These are phyloP conservation scores for Penicillium crystallinum DNA, from an alignment of 495 filamentous ascomycete species.

Conservation along the genomic window DNA sequence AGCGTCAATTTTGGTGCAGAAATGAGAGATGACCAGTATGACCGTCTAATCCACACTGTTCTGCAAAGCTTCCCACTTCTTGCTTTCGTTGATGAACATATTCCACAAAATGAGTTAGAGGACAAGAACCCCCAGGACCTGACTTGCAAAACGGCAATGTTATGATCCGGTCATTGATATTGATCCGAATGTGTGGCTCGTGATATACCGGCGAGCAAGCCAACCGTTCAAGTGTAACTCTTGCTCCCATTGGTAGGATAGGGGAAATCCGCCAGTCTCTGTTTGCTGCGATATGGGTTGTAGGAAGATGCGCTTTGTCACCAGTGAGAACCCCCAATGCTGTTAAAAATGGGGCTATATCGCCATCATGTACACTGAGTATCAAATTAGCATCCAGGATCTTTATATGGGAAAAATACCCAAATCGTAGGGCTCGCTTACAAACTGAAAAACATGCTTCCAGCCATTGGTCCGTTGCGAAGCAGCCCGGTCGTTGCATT, in stretches of 20 bases:
- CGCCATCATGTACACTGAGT: conserved; percentile 53
- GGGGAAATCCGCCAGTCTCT: conserved; percentile 52
- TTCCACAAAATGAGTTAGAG: conserved; percentile 39
- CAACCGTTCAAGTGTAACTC: conserved; percentile 52
- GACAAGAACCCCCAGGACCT: conserved; percentile 51
- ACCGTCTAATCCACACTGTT: conserved; percentile 27
- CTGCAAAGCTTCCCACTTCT: conserved; percentile 29
- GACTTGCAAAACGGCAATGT: conserved; percentile 45
- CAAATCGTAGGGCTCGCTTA: conserved; percentile 21
- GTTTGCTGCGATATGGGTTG: conserved; percentile 32
- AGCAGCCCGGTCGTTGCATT: conserved; percentile 53
- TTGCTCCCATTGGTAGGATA: conserved; percentile 54
- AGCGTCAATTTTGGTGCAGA: conserved; percentile 18
- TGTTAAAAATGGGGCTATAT: conserved; percentile 52
- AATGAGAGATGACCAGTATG: conserved; percentile 27
- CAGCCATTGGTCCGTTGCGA: conserved; percentile 40
- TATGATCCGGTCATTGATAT: conserved; percentile 55
- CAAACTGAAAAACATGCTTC: conserved; percentile 55
- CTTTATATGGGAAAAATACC: not conserved
- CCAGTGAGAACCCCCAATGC: conserved; percentile 50
- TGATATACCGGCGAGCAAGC: conserved; percentile 27
- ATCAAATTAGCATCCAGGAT: not conserved
- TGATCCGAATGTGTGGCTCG: conserved; percentile 45
- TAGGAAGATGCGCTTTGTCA: conserved; percentile 39
- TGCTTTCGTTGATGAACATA: conserved; percentile 30